phyloP scores from a whole-genome alignment of 2,329 filamentous ascomycete genomes.

The Elsinoe australis region DNA sequence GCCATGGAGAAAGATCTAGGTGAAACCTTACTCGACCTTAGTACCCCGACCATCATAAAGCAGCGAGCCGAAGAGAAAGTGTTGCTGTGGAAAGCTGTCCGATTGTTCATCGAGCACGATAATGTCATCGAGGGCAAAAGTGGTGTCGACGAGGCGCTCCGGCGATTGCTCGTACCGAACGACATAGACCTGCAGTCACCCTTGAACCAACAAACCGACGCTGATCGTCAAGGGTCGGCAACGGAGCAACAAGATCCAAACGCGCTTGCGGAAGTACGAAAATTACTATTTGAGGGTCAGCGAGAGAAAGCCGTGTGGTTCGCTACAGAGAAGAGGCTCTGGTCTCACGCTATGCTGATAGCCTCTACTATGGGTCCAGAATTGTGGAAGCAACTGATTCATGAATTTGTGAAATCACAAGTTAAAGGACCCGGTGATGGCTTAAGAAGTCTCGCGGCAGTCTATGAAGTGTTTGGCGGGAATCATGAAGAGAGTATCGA shows the following conservation, averaged over 20 bases:
- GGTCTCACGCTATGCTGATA: constrained; percentile 93
- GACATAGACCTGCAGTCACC: constrained; percentile 33
- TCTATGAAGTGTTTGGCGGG: constrained; percentile 90
- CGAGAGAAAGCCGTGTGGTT: constrained; percentile 88
- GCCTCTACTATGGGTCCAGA: constrained; percentile 66
- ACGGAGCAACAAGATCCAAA: constrained; percentile 62
- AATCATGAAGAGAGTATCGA: constrained; percentile 93
- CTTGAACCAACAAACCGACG: constrained; percentile 15
- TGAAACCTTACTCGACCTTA: constrained; percentile 42
- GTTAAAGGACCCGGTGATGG: constrained; percentile 73
- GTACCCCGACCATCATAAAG: constrained; percentile 50
- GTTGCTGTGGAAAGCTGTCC: constrained; percentile 79
- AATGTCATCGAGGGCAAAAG: constrained; percentile 68
- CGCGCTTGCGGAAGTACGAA: constrained; percentile 64
- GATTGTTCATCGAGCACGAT: constrained; percentile 77
- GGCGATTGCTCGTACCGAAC: constrained; percentile 63
- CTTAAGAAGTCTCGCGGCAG: constrained; percentile 77
- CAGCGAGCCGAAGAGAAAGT: constrained; percentile 73
- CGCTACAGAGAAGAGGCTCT: constrained; percentile 84
- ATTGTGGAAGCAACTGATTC: constrained; percentile 84
- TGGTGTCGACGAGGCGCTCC: constrained; percentile 64
- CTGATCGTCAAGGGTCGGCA: constrained; percentile 25
- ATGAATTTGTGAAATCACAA: constrained; percentile 93
- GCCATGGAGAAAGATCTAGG: constrained; percentile 53
- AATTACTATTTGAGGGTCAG: constrained; percentile 67